Percentiles rank a stretch among this genome's conserved stretches.
Conservation (phyloP, 2,329 filamentous ascomycete species). For the Botryosphaeria dothidea region DNA sequence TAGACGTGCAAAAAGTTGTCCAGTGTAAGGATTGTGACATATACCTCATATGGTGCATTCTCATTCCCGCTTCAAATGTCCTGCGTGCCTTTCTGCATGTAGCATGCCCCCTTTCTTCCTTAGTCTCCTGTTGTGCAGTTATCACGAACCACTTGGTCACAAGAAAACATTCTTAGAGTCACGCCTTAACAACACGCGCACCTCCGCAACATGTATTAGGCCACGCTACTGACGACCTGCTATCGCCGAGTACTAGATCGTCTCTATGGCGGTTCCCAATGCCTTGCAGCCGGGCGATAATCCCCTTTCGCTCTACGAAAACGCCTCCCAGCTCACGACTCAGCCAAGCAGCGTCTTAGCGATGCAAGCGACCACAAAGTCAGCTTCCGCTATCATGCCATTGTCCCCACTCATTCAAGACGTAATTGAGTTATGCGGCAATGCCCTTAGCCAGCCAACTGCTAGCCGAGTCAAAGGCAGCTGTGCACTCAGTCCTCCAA, state of each 20-base stretch:
- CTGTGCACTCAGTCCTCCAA: background rate
- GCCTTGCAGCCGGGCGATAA: too few species aligned
- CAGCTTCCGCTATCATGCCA: background rate
- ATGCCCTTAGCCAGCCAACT: background rate
- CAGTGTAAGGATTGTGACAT: too few species aligned
- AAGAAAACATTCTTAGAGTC: background rate
- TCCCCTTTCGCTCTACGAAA: background rate
- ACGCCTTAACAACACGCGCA: background rate
- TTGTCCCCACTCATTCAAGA: background rate
- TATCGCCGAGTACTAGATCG: background rate
- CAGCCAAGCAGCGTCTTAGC: background rate
- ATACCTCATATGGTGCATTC: too few species aligned
- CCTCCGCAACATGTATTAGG: background rate
- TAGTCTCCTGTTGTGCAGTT: too few species aligned
- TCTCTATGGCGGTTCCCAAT: background rate
- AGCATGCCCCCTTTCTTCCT: too few species aligned
- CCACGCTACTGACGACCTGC: background rate
- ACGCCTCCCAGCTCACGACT: background rate
- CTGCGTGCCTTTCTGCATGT: too few species aligned
- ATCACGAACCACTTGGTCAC: too few species aligned
- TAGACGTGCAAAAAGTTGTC: too few species aligned
- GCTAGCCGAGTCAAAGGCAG: background rate
- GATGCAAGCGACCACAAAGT: background rate
- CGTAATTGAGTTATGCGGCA: background rate
- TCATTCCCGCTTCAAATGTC: too few species aligned